phyloP scores from a whole-genome alignment of 345 rosid genomes.

The Populus simonii region DNA sequence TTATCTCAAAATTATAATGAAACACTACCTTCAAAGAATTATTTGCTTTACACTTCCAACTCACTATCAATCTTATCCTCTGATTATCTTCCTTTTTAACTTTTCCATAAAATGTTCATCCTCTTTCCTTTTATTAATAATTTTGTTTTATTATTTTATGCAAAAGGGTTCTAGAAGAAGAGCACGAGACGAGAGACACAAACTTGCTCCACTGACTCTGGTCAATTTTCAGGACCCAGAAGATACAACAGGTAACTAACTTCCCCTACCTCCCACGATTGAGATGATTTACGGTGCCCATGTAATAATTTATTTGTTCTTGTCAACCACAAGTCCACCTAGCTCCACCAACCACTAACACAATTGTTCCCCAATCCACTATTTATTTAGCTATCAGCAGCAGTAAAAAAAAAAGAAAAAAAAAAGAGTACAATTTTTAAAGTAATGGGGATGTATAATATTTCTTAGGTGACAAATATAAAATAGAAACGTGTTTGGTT shows the following conservation, averaged over 20 bases:
- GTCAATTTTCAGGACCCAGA: slow-evolving; percentile 11
- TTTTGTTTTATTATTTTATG: background rate
- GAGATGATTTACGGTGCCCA: no score
- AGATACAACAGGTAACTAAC: slow-evolving; percentile 7
- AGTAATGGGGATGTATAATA: no score
- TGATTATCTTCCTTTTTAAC: background rate
- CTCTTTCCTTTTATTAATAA: background rate
- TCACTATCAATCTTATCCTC: background rate
- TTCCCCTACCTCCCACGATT: slow-evolving; percentile 16
- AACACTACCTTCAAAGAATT: no score
- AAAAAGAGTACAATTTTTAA: no score
- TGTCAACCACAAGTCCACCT: background rate
- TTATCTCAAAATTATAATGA: no score
- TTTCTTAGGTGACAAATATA: no score
- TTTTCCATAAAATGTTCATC: background rate
- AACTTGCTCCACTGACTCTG: slow-evolving; percentile 29
- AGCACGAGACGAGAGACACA: background rate
- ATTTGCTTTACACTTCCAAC: background rate
- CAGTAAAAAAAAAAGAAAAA: no score
- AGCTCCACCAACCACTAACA: background rate
- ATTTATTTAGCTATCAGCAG: no score
- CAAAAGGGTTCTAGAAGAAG: slow-evolving; percentile 24
- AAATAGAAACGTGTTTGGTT: no score
- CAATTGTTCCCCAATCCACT: background rate
- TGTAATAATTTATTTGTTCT: no score